Evolutionary conservation across 345 rosid genomes (phyloP).

Genomic region (Rhodamnia rubescens): DNA sequence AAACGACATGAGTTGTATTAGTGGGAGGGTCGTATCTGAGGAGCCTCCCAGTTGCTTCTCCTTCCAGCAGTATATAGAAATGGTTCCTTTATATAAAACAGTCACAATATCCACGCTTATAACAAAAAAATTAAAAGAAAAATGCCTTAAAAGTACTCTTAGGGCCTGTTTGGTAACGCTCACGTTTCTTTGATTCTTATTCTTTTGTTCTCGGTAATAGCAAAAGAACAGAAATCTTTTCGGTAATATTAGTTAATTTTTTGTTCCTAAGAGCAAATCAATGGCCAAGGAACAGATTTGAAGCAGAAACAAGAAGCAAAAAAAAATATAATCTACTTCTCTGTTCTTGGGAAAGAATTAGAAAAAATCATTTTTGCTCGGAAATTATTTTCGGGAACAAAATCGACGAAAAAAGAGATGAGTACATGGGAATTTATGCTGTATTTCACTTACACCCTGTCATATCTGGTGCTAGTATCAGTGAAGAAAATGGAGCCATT

Average conservation of each 20-base stretch:
- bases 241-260: too few relatives aligned
- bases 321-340: too few relatives aligned
- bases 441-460: conserved; percentile 51
- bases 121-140: not conserved
- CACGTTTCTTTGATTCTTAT: too few relatives aligned
- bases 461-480: conserved; percentile 83
- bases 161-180: too few relatives aligned
- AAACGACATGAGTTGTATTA: conserved; percentile 55
- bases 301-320: too few relatives aligned
- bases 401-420: not conserved
- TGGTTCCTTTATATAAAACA: conserved; percentile 42
- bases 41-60: conserved; percentile 87
- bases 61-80: conserved; percentile 86
- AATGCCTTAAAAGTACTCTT: not conserved
- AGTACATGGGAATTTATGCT: not conserved
- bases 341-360: too few relatives aligned
- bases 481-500: conserved; percentile 96
- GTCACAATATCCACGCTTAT: not conserved
- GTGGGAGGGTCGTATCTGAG: conserved; percentile 87
- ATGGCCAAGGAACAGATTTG: too few relatives aligned
- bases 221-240: too few relatives aligned
- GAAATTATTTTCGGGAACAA: too few relatives aligned
- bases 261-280: too few relatives aligned
- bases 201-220: too few relatives aligned
- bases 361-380: too few relatives aligned